These are phyloP conservation scores for Euphorbia celastroides DNA, from an alignment of 441 rosid species.

Conservation along the genomic window DNA sequence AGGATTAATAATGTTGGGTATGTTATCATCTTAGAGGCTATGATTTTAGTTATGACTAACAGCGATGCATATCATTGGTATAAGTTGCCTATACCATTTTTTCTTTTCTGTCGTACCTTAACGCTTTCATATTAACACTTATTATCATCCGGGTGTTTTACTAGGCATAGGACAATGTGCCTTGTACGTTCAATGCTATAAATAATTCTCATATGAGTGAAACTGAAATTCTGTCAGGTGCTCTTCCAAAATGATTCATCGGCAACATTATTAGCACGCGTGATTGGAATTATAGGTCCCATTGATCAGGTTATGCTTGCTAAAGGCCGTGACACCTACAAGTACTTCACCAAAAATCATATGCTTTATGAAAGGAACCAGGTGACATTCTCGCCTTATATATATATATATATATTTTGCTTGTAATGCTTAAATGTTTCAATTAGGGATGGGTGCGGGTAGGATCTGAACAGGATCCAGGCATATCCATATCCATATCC, in stretches of 20 bases:
- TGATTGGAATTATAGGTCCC: slow-evolving; percentile 78
- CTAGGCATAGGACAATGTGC: background rate
- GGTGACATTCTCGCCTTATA: slow-evolving; percentile 30
- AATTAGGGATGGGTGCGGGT: too few species aligned
- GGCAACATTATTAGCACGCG: slow-evolving; percentile 86
- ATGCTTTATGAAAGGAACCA: slow-evolving; percentile 95
- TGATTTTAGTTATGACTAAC: background rate
- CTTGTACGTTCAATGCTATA: background rate
- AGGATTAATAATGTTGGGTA: background rate
- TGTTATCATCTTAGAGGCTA: background rate
- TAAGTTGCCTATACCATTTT: background rate
- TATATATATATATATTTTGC: background rate
- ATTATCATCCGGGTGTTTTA: background rate
- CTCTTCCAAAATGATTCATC: slow-evolving; percentile 98
- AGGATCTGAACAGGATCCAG: too few species aligned
- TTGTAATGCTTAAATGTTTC: background rate
- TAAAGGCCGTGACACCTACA: slow-evolving; percentile 85
- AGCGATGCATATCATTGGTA: background rate
- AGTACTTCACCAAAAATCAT: slow-evolving; percentile 82
- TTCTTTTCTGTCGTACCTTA: background rate
- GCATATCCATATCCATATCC: too few species aligned
- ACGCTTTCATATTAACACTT: background rate
- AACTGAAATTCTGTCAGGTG: slow-evolving; percentile 43
- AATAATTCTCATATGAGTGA: background rate
- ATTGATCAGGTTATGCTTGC: slow-evolving; percentile 78